Conservation (phyloP, 345 rosid species). For the Gossypium ekmanianum region DNA sequence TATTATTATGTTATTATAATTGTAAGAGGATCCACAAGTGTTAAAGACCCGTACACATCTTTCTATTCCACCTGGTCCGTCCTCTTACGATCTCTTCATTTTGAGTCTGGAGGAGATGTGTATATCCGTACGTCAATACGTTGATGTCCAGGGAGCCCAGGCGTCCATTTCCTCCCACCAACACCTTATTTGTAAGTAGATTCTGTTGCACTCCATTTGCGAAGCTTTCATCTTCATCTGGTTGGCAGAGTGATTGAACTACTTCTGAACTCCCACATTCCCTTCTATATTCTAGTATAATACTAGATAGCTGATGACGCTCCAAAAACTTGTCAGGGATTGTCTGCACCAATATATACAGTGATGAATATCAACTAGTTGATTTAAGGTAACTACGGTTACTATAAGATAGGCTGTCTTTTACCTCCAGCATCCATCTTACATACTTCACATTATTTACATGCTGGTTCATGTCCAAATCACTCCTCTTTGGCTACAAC, state of each 20-base stretch:
- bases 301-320: constrained; percentile 40
- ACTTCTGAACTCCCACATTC: constrained; percentile 55
- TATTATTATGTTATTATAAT: not conserved
- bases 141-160: constrained; percentile 29
- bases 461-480: constrained; percentile 71
- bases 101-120: constrained; percentile 47
- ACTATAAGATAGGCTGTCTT: not conserved
- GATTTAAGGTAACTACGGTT: not conserved
- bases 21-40: no score
- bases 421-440: constrained; percentile 75
- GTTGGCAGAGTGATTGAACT: constrained; percentile 57
- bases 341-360: constrained; percentile 27
- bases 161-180: constrained; percentile 44
- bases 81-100: constrained; percentile 59
- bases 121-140: constrained; percentile 27
- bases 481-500: constrained; percentile 52
- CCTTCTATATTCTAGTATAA: constrained; percentile 48
- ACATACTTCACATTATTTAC: constrained; percentile 73
- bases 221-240: constrained; percentile 42
- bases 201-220: constrained; percentile 17
- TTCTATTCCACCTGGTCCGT: constrained; percentile 54
- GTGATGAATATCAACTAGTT: not conserved
- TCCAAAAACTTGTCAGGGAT: constrained; percentile 52
- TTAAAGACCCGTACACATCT: not conserved
- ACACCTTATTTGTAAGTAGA: constrained; percentile 32